Evolutionary conservation across 805 yeast genomes (phyloP).

Genomic region (Metschnikowia chrysomelidarum): DNA sequence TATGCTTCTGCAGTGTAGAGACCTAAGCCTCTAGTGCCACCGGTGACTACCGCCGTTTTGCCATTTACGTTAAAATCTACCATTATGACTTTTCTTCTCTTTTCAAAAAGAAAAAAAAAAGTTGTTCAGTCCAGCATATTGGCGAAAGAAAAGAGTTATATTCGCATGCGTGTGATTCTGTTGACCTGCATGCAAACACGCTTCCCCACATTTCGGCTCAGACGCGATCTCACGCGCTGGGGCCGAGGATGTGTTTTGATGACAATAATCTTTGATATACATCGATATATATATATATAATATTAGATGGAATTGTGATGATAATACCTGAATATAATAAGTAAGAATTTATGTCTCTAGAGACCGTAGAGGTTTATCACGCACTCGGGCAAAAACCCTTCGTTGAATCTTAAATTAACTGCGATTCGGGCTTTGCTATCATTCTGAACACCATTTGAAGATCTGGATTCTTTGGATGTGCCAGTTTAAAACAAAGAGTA

Average conservation of each 20-base stretch:
- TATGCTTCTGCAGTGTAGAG: constrained; percentile 64
- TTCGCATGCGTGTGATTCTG: not conserved
- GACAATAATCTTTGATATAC: too few relatives aligned
- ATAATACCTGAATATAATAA: too few relatives aligned
- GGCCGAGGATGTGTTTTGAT: too few relatives aligned
- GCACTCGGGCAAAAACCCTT: too few relatives aligned
- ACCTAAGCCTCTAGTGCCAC: constrained; percentile 77
- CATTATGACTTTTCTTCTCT: constrained; percentile 31
- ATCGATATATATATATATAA: too few relatives aligned
- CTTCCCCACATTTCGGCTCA: constrained; percentile 8
- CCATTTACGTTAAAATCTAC: constrained; percentile 52
- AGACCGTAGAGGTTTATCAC: too few relatives aligned
- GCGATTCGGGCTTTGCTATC: constrained; percentile 3
- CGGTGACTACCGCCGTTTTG: constrained; percentile 65
- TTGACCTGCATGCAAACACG: constrained; percentile 2
- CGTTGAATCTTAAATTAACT: too few relatives aligned
- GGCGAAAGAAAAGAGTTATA: not conserved
- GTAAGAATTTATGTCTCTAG: too few relatives aligned
- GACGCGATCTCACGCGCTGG: too few relatives aligned
- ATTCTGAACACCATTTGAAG: constrained; percentile 53
- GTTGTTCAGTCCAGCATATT: too few relatives aligned
- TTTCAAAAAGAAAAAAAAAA: not conserved
- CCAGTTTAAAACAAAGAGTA: constrained; percentile 39
- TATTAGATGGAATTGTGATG: too few relatives aligned
- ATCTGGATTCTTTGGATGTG: constrained; percentile 63